Conservation (phyloP, 306 rosid species). For the Boehmeria nivea region DNA sequence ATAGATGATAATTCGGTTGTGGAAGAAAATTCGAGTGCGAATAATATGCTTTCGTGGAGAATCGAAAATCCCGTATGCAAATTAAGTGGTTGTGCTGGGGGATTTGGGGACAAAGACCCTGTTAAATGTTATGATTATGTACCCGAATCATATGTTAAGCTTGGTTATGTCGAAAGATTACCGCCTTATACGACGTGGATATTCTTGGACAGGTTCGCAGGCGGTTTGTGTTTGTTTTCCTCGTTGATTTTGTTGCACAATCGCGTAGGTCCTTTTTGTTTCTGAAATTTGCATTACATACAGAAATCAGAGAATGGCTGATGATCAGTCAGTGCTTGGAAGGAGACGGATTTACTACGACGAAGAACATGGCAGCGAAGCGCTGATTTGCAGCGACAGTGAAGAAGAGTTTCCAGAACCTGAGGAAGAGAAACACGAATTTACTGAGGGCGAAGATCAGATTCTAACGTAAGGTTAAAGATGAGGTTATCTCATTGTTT, state of each 20-base stretch:
- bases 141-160: slow-evolving; percentile 47
- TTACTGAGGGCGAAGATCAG: slow-evolving; percentile 74
- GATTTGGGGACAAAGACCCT: slow-evolving; percentile 56
- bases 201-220: slow-evolving; percentile 72
- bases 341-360: slow-evolving; percentile 94
- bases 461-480: slow-evolving; percentile 55
- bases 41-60: slow-evolving; percentile 58
- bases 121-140: slow-evolving; percentile 41
- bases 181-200: slow-evolving; percentile 93
- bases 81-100: slow-evolving; percentile 49
- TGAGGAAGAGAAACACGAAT: slow-evolving; percentile 78
- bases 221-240: slow-evolving; percentile 1
- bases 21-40: slow-evolving; percentile 29
- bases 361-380: slow-evolving; percentile 76
- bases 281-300: slow-evolving; percentile 50
- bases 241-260: slow-evolving; percentile 10
- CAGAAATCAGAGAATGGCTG: slow-evolving; percentile 99
- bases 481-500: slow-evolving; percentile 1
- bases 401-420: slow-evolving; percentile 83
- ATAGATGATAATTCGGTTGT: slow-evolving; percentile 19
- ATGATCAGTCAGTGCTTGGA: slow-evolving; percentile 92
- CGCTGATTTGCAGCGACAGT: slow-evolving; percentile 87
- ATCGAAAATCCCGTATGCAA: slow-evolving; percentile 55
- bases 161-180: slow-evolving; percentile 54
- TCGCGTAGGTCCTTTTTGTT: slow-evolving; percentile 30